phyloP scores from a whole-genome alignment of 768 basidiomycete species.

The Chalciporus sphaerocephalus region DNA sequence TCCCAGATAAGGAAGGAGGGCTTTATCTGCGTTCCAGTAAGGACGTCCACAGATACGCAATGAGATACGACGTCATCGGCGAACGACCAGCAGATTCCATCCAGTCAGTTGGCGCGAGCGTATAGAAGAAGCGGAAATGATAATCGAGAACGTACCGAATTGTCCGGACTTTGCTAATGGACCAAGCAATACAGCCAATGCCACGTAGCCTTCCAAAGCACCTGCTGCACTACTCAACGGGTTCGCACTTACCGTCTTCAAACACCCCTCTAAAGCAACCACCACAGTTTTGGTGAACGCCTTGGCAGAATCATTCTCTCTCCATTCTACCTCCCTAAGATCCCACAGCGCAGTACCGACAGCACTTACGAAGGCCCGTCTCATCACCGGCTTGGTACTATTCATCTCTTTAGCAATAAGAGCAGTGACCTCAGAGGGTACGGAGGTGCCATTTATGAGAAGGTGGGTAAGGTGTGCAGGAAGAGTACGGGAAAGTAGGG shows the following conservation, averaged over 20 bases:
- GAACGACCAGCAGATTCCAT: neutral
- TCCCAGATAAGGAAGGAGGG: conserved; percentile 87
- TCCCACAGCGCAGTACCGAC: conserved; percentile 60
- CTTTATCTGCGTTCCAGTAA: conserved; percentile 53
- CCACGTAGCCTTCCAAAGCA: conserved; percentile 83
- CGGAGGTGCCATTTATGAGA: conserved; percentile 38
- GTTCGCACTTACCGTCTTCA: conserved; percentile 63
- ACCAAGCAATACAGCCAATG: conserved; percentile 63
- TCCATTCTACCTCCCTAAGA: conserved; percentile 30
- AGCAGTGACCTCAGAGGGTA: conserved; percentile 43
- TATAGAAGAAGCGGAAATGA: neutral
- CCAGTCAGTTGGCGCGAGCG: conserved; percentile 1
- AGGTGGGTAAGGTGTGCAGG: conserved; percentile 54
- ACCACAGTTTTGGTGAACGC: conserved; percentile 52
- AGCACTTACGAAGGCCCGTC: conserved; percentile 59
- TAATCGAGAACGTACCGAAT: conserved; percentile 44
- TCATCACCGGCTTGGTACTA: conserved; percentile 53
- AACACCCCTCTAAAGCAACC: conserved; percentile 60
- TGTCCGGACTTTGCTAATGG: conserved; percentile 47
- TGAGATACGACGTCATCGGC: conserved; percentile 45
- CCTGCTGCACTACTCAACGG: conserved; percentile 57
- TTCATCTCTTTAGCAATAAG: conserved; percentile 70
- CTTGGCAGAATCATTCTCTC: conserved; percentile 37
- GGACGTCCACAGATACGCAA: conserved; percentile 44
- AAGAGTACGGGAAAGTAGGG: conserved; percentile 52